Evolutionary conservation across 768 basidiomycete species (phyloP).

Genomic region (Tricholoma matsutake): DNA sequence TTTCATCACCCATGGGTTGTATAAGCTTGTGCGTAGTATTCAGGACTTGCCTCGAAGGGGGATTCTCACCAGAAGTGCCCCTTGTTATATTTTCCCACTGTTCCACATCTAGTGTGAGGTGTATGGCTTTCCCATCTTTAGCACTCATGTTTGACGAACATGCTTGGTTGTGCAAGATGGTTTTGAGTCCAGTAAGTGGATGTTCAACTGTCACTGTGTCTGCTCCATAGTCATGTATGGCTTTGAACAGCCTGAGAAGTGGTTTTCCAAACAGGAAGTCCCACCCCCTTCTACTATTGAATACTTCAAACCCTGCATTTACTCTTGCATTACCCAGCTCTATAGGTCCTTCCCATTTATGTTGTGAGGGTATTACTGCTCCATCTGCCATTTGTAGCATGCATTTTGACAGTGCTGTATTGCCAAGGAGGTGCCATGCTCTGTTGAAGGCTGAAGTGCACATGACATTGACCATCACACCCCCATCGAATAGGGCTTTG

Average conservation of each 20-base stretch:
- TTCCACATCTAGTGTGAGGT: background rate
- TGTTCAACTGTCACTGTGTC: conserved; percentile 13
- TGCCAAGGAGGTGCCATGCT: conserved; percentile 7
- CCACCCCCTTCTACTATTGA: background rate
- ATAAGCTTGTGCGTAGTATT: background rate
- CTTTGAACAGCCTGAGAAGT: conserved; percentile 1
- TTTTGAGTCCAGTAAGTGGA: background rate
- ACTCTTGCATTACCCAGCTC: conserved; percentile 6
- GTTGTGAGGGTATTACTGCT: conserved; percentile 13
- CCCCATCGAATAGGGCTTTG: conserved; percentile 25
- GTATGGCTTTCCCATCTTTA: background rate
- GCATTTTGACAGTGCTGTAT: conserved; percentile 10
- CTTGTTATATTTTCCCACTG: background rate
- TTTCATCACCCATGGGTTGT: background rate
- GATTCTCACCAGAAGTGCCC: too few species aligned
- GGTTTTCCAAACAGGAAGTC: conserved; percentile 25
- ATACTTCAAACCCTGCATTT: background rate
- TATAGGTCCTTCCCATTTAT: background rate
- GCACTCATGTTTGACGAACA: background rate
- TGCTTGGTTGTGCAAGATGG: background rate
- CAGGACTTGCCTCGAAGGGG: background rate
- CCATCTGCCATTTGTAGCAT: conserved; percentile 8
- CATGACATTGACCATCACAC: conserved; percentile 28
- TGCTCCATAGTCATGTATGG: conserved; percentile 20
- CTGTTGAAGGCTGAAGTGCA: conserved; percentile 12